These are phyloP conservation scores for Coelastrella sp. DNA, from an alignment of 139 green algal species.

Conservation along the genomic window DNA sequence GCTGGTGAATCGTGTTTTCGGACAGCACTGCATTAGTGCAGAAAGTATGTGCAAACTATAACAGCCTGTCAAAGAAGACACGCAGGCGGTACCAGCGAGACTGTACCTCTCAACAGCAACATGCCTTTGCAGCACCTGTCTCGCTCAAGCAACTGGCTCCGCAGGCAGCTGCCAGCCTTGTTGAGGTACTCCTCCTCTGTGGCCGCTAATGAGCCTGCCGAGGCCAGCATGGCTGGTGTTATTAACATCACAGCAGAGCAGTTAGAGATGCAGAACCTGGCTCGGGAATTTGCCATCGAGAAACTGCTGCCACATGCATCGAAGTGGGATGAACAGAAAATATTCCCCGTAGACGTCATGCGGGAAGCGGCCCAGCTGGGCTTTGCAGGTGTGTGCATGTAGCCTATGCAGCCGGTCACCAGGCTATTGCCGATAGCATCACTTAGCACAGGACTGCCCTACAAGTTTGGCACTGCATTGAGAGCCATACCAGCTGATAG, in stretches of 20 bases:
- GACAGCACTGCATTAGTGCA: too few species aligned
- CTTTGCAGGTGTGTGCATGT: slow-evolving; percentile 59
- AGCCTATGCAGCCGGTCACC: not conserved
- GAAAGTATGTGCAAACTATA: too few species aligned
- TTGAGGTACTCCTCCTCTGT: not conserved
- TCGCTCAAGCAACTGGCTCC: not conserved
- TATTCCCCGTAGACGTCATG: slow-evolving; percentile 77
- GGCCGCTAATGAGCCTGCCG: not conserved
- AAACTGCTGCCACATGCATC: slow-evolving; percentile 64
- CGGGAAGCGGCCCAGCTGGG: slow-evolving; percentile 71
- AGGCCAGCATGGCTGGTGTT: not conserved
- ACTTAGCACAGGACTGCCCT: not conserved
- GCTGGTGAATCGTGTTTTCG: too few species aligned
- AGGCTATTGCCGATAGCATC: not conserved
- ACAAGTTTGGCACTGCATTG: not conserved
- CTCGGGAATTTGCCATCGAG: slow-evolving; percentile 65
- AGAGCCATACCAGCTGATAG: too few species aligned
- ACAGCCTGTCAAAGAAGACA: too few species aligned
- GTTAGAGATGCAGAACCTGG: slow-evolving; percentile 61
- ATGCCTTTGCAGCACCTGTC: slow-evolving; percentile 21
- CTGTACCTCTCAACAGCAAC: not conserved
- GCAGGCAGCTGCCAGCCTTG: not conserved
- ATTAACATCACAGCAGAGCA: slow-evolving; percentile 53
- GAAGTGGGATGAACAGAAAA: slow-evolving; percentile 37
- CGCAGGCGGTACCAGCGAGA: too few species aligned